Evolutionary conservation across 768 basidiomycete genomes (phyloP).

Genomic region (Rhizopogon vinicolor): DNA sequence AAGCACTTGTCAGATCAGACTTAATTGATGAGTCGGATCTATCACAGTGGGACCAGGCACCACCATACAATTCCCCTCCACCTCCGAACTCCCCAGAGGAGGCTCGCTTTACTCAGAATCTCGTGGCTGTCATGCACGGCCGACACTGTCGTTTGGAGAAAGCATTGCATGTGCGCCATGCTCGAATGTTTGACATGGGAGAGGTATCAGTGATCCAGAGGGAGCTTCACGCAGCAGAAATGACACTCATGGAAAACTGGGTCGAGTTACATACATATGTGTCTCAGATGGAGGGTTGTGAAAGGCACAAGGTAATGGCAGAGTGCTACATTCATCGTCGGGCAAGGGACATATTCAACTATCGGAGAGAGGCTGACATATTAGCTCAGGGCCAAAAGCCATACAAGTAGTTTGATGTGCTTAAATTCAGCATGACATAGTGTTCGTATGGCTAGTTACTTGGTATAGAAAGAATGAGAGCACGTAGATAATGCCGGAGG

Average conservation of each 20-base stretch:
- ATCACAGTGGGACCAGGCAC: background rate
- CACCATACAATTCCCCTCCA: background rate
- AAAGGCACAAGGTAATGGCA: background rate
- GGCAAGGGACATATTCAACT: background rate
- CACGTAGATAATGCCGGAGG: conserved; percentile 6
- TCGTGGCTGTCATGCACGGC: conserved; percentile 1
- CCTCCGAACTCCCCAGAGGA: conserved; percentile 1
- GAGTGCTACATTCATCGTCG: background rate
- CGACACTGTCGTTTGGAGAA: background rate
- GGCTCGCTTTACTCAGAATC: background rate
- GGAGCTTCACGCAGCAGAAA: background rate
- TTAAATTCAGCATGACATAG: background rate
- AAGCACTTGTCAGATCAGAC: background rate
- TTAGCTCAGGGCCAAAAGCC: background rate
- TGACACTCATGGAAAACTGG: background rate
- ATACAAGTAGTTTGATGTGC: background rate
- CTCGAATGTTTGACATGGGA: background rate
- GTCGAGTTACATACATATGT: background rate
- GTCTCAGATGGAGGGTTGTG: background rate
- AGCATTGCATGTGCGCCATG: background rate
- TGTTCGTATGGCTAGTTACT: background rate
- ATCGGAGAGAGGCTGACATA: background rate
- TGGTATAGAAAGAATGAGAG: conserved; percentile 1
- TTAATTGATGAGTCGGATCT: background rate
- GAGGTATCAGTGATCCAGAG: background rate